A percentile compares a stretch with the other conserved stretches of the same genome.
These are phyloP conservation scores for Tephrocybe sp. DNA, from an alignment of 768 basidiomycete species.

Conservation along the genomic window DNA sequence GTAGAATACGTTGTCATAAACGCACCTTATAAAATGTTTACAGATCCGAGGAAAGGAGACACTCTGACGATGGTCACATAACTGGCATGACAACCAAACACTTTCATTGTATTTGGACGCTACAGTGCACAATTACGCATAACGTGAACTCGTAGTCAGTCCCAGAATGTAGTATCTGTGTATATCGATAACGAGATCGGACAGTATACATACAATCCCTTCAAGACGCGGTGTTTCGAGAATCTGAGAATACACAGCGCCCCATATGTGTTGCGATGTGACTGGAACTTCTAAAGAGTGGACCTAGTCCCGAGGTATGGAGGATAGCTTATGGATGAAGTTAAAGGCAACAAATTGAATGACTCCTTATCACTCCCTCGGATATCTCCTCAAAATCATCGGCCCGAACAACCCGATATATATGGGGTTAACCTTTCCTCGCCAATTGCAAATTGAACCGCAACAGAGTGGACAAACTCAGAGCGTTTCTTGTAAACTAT, in stretches of 20 bases:
- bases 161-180: constrained; percentile 6
- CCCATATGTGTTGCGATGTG: not conserved
- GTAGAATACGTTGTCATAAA: not conserved
- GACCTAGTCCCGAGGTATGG: not conserved
- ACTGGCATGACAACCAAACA: constrained; percentile 8
- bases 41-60: not conserved
- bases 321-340: not conserved
- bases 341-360: not conserved
- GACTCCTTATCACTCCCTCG: not conserved
- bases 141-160: constrained; percentile 2
- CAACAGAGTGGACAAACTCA: too few species aligned
- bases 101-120: constrained; percentile 9
- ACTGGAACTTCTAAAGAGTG: not conserved
- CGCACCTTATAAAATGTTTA: constrained; percentile 11
- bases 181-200: constrained; percentile 9
- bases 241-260: not conserved
- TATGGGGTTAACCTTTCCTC: too few species aligned
- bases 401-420: not conserved
- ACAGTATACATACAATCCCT: not conserved
- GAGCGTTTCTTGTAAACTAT: too few species aligned
- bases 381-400: constrained; percentile 7
- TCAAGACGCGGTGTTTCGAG: not conserved
- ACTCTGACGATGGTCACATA: not conserved
- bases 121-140: constrained; percentile 2
- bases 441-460: too few species aligned